Evolutionary conservation across 1,284 basidiomycete genomes (phyloP).

Genomic region (Vanrija pseudolonga): DNA sequence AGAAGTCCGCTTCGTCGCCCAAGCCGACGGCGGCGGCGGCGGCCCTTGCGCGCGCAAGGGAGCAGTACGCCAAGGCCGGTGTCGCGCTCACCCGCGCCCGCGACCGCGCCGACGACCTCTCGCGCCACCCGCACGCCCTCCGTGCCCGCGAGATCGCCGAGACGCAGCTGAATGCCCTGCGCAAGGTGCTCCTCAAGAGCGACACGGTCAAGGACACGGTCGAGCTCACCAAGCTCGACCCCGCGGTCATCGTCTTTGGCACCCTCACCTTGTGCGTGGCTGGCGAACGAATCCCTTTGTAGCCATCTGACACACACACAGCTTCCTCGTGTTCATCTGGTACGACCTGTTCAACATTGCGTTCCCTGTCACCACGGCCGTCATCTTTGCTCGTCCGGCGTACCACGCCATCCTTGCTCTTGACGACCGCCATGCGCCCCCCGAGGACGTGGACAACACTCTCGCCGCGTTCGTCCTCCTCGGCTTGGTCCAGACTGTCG

Average conservation of each 20-base stretch:
- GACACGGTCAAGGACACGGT: slow-evolving; percentile 30
- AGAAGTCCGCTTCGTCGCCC: background rate
- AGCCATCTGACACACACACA: slow-evolving; percentile 11
- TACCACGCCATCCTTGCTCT: slow-evolving; percentile 30
- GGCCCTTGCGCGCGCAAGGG: slow-evolving; percentile 1
- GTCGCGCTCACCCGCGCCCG: background rate
- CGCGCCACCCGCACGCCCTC: slow-evolving; percentile 8
- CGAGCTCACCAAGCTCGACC: slow-evolving; percentile 33
- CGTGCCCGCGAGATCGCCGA: background rate
- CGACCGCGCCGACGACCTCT: background rate
- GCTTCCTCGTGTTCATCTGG: slow-evolving; percentile 39
- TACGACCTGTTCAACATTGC: slow-evolving; percentile 41
- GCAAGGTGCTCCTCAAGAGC: slow-evolving; percentile 10
- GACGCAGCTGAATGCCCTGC: slow-evolving; percentile 23
- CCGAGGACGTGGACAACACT: slow-evolving; percentile 28
- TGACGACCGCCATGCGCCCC: slow-evolving; percentile 17
- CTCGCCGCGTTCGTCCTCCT: slow-evolving; percentile 42
- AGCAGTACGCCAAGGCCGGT: background rate
- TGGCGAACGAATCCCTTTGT: background rate
- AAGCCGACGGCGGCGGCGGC: background rate
- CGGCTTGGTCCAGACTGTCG: slow-evolving; percentile 39
- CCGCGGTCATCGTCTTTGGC: slow-evolving; percentile 32
- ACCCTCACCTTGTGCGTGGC: slow-evolving; percentile 29
- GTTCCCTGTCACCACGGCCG: slow-evolving; percentile 30
- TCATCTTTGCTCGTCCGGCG: slow-evolving; percentile 31